These are phyloP conservation scores for Acanthamoeba royreba DNA, from an alignment of 208 protist genomes.

Conservation along the genomic window DNA sequence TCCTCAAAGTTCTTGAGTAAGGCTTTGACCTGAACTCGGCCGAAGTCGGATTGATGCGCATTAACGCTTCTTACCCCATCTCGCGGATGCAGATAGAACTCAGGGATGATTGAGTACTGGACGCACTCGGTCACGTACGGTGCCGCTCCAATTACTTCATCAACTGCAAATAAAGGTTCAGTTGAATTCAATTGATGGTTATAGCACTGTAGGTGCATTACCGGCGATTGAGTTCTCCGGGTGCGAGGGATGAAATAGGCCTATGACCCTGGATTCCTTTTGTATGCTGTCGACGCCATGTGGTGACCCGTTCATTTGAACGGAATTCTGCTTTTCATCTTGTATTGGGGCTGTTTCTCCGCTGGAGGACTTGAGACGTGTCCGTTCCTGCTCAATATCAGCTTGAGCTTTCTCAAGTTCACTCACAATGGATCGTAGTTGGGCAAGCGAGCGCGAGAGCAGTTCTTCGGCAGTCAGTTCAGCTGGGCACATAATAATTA, in stretches of 20 bases:
- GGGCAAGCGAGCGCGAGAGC: not conserved
- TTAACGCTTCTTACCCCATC: not conserved
- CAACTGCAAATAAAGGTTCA: not conserved
- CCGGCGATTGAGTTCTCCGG: not conserved
- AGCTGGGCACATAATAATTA: not conserved
- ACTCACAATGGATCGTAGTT: not conserved
- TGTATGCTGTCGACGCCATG: not conserved
- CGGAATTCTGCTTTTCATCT: not conserved
- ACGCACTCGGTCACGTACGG: not conserved
- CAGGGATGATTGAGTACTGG: not conserved
- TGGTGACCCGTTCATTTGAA: not conserved
- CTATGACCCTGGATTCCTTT: not conserved
- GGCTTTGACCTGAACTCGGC: not conserved
- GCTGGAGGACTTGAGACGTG: not conserved
- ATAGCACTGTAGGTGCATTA: no score
- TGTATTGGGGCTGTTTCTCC: not conserved
- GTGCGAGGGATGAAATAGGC: not conserved
- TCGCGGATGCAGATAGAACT: not conserved
- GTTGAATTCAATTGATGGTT: no score
- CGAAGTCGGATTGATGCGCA: not conserved
- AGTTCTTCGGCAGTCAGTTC: not conserved
- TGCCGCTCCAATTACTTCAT: not conserved
- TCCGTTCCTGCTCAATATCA: not conserved
- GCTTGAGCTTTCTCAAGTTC: not conserved
- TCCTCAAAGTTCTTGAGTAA: not conserved